Base-by-base conservation (phyloP, 140 eudicot species). In the Stevia rebaudiana region DNA sequence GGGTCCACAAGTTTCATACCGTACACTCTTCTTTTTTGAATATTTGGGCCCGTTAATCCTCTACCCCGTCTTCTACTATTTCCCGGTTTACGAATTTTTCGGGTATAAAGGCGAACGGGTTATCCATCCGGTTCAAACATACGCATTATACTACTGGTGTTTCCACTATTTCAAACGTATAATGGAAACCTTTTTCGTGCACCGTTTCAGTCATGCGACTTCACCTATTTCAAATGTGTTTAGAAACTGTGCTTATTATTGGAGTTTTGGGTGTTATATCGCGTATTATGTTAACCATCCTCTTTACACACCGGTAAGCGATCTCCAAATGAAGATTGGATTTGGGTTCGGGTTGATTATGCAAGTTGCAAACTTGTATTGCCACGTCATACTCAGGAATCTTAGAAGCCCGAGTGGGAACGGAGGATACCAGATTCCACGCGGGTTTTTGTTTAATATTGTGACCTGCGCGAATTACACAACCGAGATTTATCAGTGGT, bases 391-490 rank as follows among this genome's bases (percentile, higher is more conserved):
- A 76, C 72, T 94, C 79, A 86, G 89, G 55, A 81, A 80, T 73
- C 97, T 94, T 11, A 82, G 97, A 11, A 68, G 84, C 23, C 70
- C 88, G 6, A 76, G 60, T 67, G 94, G 90, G 37, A 74, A 70
- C 23, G 90, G 90, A 15, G 94, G 97, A 12, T 94, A 94, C 74
- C 97, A 88, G 72, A 94, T 94, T 52, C 97, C 99, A 11, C 61
- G 51, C 19, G 99, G 99, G 67, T 94, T 88, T 67, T 78, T 94
- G 82, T 94, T 88, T 78, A 85, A 88, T 63, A 70, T 94, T 61
- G 97, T 94, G 70, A 94, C 97, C 0, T 94, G 99, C 68, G 99
- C 99, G 11, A 94, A 94, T 79, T 94, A 94, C 72, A 94, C 99
- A 30, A 94, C 99, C 0, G 99, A 88, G 75, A 88, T 94, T 68